phyloP scores from a whole-genome alignment of 2,329 filamentous ascomycete genomes.

The Exophiala mesophila region DNA sequence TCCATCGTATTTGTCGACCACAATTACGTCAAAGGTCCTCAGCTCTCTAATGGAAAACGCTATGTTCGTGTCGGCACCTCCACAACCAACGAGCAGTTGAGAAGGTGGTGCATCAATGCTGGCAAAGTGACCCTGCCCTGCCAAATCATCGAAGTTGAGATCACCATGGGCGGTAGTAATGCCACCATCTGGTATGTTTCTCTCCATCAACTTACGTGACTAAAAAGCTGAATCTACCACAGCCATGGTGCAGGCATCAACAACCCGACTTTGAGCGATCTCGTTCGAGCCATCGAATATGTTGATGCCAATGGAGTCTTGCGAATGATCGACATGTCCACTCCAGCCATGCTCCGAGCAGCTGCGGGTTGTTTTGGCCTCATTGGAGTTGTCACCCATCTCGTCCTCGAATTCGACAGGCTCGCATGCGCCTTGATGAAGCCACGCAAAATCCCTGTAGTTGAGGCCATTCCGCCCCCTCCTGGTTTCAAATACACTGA shows the following conservation, averaged over 20 bases:
- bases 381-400: conserved; percentile 46
- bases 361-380: conserved; percentile 46
- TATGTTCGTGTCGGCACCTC: conserved; percentile 41
- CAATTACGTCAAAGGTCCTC: conserved; percentile 15
- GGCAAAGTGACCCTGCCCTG: conserved; percentile 39
- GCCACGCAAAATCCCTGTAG: conserved; percentile 37
- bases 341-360: conserved; percentile 37
- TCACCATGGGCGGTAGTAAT: conserved; percentile 46
- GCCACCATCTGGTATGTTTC: conserved; percentile 23
- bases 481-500: conserved; percentile 16
- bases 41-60: conserved; percentile 28
- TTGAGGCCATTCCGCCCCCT: conserved; percentile 22
- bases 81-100: conserved; percentile 45
- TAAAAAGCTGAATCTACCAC: too few relatives aligned
- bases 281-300: conserved; percentile 46
- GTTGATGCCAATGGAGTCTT: conserved; percentile 41
- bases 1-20: conserved; percentile 19
- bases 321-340: conserved; percentile 34
- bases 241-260: conserved; percentile 45
- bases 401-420: conserved; percentile 44
- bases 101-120: conserved; percentile 40
- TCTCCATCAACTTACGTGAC: neutral
- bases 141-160: conserved; percentile 47
- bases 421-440: conserved; percentile 47
- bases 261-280: conserved; percentile 44